Base-by-base conservation (phyloP, 1,284 basidiomycete species). In the Bondarzewia mesenterica region DNA sequence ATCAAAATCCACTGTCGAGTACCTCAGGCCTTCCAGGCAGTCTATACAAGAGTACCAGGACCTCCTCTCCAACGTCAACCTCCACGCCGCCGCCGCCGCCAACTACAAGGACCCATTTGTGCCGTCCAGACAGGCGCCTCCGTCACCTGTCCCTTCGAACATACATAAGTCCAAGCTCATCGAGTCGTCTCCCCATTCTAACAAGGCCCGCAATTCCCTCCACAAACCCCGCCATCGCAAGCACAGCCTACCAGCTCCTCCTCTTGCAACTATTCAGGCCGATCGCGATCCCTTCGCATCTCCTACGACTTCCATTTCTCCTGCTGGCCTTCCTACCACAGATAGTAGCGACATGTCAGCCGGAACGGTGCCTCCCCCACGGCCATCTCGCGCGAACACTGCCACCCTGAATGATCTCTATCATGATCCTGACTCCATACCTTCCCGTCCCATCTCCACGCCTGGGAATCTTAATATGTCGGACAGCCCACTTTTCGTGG, bases 301-400 rank as follows among this genome's bases (percentile, higher is more conserved):
- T 15, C 22, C 25, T 25, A 27, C 42, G 15, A 10, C 69, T 26
- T 63, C 63, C 53, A 62, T 68, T 57, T 56, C 61, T 20, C 39
- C 40, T n/a, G 42, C 53, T 20, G 48, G 46, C 8, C 7, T 22
- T 22, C n/a, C 46, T 36, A 38, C 47, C 35, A 35, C 52, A 20
- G n/a, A 52, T 62, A 54, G 29, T 55, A 58, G 47, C 60, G 57
- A 59, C 48, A 58, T 50, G 57, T 41, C 58, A 40, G 52, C 68
- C 64, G 71, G 58, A 53, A 63, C 69, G 21, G 63, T 72, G 4
- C 78, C 85, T 2, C 86, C 87, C 15, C 81, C 83, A 4, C 76
- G 87, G 42, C 87, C 87, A 2, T 88, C 86, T 43, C 75, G 87
- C 51, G 84, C 83, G 51, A 90, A 90, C 63, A 90, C 87, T 7